Percentiles rank a stretch among this genome's conserved stretches.
Evolutionary conservation across 108 stramenopile species (phyloP).

Genomic region (Skeletonema grethae): DNA sequence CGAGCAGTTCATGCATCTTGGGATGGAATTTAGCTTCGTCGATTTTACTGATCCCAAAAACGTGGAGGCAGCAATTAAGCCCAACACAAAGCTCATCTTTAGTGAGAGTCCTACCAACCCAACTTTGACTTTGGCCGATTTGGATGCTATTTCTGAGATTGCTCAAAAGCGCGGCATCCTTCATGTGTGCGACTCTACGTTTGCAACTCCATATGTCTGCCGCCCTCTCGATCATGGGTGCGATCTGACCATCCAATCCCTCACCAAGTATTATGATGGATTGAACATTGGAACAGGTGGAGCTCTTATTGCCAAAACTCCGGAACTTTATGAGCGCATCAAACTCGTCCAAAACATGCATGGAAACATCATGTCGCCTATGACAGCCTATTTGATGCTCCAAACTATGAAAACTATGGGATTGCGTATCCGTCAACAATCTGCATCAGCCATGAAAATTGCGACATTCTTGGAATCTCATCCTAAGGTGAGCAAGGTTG

Average conservation of each 20-base stretch:
- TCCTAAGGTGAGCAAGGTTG: slow-evolving; percentile 71
- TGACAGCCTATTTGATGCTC: slow-evolving; percentile 81
- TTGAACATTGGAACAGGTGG: slow-evolving; percentile 85
- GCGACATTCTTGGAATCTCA: slow-evolving; percentile 83
- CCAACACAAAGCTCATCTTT: slow-evolving; percentile 83
- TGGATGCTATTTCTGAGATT: slow-evolving; percentile 66
- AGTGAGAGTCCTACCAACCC: slow-evolving; percentile 84
- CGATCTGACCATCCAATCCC: slow-evolving; percentile 77
- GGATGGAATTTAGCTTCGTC: slow-evolving; percentile 77
- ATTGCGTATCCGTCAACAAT: slow-evolving; percentile 72
- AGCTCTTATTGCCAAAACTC: slow-evolving; percentile 66
- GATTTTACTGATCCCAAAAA: slow-evolving; percentile 71
- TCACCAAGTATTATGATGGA: slow-evolving; percentile 86
- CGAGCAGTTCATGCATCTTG: slow-evolving; percentile 64
- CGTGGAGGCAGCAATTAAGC: slow-evolving; percentile 68
- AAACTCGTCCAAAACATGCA: slow-evolving; percentile 83
- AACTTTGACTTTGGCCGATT: slow-evolving; percentile 70
- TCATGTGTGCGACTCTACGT: slow-evolving; percentile 80
- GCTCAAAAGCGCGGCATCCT: slow-evolving; percentile 63
- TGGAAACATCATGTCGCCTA: slow-evolving; percentile 84
- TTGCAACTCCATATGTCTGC: slow-evolving; percentile 74
- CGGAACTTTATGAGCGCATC: slow-evolving; percentile 68
- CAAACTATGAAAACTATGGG: slow-evolving; percentile 87
- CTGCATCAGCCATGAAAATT: slow-evolving; percentile 70
- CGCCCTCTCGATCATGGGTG: slow-evolving; percentile 71